Evolutionary conservation across 768 basidiomycete species (phyloP).

Genomic region (Tulasnella sp.): DNA sequence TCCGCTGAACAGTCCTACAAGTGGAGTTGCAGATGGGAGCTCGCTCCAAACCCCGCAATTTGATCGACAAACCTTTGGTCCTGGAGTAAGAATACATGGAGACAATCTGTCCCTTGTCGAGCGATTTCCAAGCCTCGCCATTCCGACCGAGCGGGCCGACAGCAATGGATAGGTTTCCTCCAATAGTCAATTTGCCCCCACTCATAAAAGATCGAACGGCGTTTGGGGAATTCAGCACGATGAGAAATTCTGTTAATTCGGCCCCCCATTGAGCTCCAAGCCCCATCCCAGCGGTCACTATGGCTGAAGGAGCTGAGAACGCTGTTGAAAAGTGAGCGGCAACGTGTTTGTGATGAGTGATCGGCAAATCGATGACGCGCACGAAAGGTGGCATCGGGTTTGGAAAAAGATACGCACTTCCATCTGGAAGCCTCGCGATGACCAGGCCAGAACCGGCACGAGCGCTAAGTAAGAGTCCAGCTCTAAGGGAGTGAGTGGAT

Average conservation of each 20-base stretch:
- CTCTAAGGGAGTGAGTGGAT: slow-evolving; percentile 7
- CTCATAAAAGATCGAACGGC: slow-evolving; percentile 81
- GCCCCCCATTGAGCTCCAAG: slow-evolving; percentile 62
- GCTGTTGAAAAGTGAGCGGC: slow-evolving; percentile 41
- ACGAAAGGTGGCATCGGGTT: background rate
- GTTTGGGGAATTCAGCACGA: slow-evolving; percentile 81
- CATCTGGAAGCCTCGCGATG: slow-evolving; percentile 76
- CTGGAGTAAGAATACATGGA: slow-evolving; percentile 95
- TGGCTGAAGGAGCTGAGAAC: slow-evolving; percentile 94
- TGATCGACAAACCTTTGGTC: slow-evolving; percentile 78
- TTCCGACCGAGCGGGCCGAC: slow-evolving; percentile 26
- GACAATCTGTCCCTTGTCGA: slow-evolving; percentile 68
- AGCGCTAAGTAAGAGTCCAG: slow-evolving; percentile 40
- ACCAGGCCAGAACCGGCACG: slow-evolving; percentile 80
- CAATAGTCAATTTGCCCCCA: slow-evolving; percentile 82
- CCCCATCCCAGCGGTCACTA: slow-evolving; percentile 87
- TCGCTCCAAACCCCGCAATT: slow-evolving; percentile 40
- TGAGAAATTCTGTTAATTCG: slow-evolving; percentile 85
- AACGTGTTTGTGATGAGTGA: background rate
- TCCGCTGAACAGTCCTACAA: slow-evolving; percentile 41
- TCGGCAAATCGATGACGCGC: background rate
- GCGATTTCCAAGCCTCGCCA: slow-evolving; percentile 71
- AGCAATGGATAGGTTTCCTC: slow-evolving; percentile 81
- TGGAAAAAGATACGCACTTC: slow-evolving; percentile 51
- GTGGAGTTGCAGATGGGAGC: background rate